Conservation (phyloP, 768 basidiomycete genomes). For the Hebeloma cylindrosporum region DNA sequence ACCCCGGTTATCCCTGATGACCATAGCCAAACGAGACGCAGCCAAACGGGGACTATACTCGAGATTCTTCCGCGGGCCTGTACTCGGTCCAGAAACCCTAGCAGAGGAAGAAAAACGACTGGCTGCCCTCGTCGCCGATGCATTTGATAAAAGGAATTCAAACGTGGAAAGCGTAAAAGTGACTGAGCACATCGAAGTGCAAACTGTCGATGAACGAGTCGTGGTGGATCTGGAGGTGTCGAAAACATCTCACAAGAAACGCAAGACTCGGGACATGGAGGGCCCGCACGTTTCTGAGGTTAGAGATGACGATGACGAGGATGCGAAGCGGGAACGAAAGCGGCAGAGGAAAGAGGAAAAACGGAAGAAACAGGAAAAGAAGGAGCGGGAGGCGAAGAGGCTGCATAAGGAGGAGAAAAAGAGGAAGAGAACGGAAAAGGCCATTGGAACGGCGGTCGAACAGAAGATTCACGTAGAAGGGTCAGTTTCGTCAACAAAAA, state of each 20-base stretch:
- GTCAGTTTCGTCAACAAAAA: not conserved
- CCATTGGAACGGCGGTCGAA: slow-evolving; percentile 3
- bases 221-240: slow-evolving; percentile 21
- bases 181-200: slow-evolving; percentile 20
- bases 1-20: slow-evolving; percentile 51
- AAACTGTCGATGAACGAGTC: slow-evolving; percentile 11
- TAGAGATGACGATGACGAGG: slow-evolving; percentile 10
- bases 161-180: slow-evolving; percentile 15
- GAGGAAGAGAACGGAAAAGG: slow-evolving; percentile 11
- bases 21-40: slow-evolving; percentile 73
- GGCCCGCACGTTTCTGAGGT: not conserved
- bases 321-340: slow-evolving; percentile 15
- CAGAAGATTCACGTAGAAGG: not conserved
- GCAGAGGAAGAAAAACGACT: slow-evolving; percentile 19
- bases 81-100: slow-evolving; percentile 50
- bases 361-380: slow-evolving; percentile 11
- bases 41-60: slow-evolving; percentile 77
- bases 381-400: slow-evolving; percentile 4
- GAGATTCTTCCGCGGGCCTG: slow-evolving; percentile 76
- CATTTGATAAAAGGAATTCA: slow-evolving; percentile 16
- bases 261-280: slow-evolving; percentile 4
- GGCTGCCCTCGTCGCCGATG: slow-evolving; percentile 12
- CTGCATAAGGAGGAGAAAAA: slow-evolving; percentile 18
- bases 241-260: slow-evolving; percentile 12
- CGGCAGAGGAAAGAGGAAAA: slow-evolving; percentile 13